A percentile compares a stretch with the other conserved stretches of the same genome.
Conservation (phyloP, 2,329 filamentous ascomycete genomes). For the Ceratocystiopsis sp. region DNA sequence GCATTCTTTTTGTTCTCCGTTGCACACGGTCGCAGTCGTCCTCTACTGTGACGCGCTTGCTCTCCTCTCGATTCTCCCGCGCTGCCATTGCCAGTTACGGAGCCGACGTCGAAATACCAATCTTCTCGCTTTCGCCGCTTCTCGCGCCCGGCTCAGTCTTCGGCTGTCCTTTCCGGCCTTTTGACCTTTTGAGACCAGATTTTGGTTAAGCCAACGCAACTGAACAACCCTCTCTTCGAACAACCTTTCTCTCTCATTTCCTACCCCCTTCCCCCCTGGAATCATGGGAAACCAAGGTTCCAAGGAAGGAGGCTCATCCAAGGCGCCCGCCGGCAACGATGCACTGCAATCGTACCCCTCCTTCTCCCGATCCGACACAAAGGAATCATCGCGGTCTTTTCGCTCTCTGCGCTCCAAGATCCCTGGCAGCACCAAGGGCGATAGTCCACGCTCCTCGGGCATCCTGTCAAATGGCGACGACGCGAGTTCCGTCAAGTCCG, state of each 20-base stretch:
- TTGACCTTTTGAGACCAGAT: too few relatives aligned
- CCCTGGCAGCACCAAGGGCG: slow-evolving; percentile 51
- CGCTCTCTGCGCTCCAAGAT: slow-evolving; percentile 80
- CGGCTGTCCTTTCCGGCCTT: too few relatives aligned
- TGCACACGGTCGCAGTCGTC: too few relatives aligned
- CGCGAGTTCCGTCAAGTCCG: slow-evolving; percentile 56
- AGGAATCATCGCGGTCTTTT: slow-evolving; percentile 78
- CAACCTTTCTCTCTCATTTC: background rate
- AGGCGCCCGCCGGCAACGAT: slow-evolving; percentile 31
- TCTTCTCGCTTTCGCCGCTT: too few relatives aligned
- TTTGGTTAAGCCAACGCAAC: too few relatives aligned
- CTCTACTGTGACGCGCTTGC: too few relatives aligned
- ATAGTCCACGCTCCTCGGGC: slow-evolving; percentile 67
- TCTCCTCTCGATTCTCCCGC: too few relatives aligned
- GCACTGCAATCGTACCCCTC: slow-evolving; percentile 75
- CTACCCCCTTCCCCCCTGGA: slow-evolving; percentile 8
- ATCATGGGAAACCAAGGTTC: slow-evolving; percentile 64
- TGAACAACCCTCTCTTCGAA: too few relatives aligned
- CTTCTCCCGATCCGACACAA: slow-evolving; percentile 82
- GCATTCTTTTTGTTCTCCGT: too few relatives aligned
- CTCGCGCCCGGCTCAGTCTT: too few relatives aligned
- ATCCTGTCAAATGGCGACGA: slow-evolving; percentile 54
- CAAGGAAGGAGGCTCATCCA: slow-evolving; percentile 37
- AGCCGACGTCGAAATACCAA: too few relatives aligned
- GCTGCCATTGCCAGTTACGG: too few relatives aligned